Evolutionary conservation across 768 basidiomycete genomes (phyloP), one percentile per base, ranked within the genome.

Genomic region (Psilocybe azurescens): DNA sequence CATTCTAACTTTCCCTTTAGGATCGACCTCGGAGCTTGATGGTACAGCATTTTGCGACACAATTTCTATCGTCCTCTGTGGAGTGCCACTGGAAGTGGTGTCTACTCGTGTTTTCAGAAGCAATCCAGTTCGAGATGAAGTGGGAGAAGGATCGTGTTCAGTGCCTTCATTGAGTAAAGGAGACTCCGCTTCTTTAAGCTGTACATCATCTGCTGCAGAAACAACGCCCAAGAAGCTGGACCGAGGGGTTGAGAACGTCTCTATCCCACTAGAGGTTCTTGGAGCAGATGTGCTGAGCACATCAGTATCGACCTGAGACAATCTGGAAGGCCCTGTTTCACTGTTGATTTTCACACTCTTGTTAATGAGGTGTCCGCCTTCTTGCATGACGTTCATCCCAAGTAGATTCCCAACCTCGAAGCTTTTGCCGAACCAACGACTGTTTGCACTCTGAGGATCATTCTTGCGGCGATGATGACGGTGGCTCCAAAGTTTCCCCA

Each of bases 351-450:
- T 13, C 16, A 47, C 20, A 14, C 49, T 41, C 32, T 58, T 58
- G n/a, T 52, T 54, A 8, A 69, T 41, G 30, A 64, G 30, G 54
- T 71, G 72, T 28, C 59, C 66, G 48, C 70, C 69, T 49, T 77
- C 77, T 48, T 82, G 76, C 53, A 89, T 75, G 33, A 90, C 75
- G 63, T 86, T 83, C 54, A 93, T 81, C 10, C 91, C 93, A 39
- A 93, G 77, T 62, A 94, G 81, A n/a, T 81, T 81, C 2, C 93
- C 93, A 39, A 94, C 79, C 68, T 92, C 89, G 64, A 94, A 94
- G 61, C 87, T 91, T 24, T 80, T 80, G 29, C 93, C 91, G 30
- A 90, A 81, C 90, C 90, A 93, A 20, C 75, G 78, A 13, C 52
- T 53, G 33, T 70, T 74, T 14, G 65, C 58, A 38, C 59, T 70